A percentile compares a stretch with the other conserved stretches of the same genome.
phyloP scores from a whole-genome alignment of 2,329 filamentous ascomycete genomes.

The Beauveria sp. region DNA sequence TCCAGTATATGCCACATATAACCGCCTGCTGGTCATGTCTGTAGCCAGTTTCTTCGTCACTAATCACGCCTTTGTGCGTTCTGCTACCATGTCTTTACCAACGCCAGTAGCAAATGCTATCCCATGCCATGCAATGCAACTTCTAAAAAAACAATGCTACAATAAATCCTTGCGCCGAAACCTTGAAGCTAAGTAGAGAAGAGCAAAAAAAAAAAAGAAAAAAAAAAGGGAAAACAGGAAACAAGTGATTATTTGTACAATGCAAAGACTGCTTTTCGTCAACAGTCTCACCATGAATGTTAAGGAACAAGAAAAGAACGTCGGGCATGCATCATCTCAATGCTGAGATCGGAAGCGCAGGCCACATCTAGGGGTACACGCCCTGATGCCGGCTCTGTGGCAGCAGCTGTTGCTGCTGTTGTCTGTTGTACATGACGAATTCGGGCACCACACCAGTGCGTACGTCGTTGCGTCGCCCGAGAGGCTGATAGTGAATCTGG shows the following conservation, averaged over 20 bases:
- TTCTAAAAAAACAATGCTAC: slow-evolving; percentile 8
- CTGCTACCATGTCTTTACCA: slow-evolving; percentile 3
- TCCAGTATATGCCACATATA: not conserved
- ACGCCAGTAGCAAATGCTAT: slow-evolving; percentile 11
- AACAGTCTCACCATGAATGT: not conserved
- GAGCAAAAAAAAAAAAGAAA: not conserved
- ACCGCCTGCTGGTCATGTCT: not conserved
- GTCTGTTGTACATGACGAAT: slow-evolving; percentile 34
- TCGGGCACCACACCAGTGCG: slow-evolving; percentile 66
- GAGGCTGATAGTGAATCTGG: slow-evolving; percentile 76
- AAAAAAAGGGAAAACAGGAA: not conserved
- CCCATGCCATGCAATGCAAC: slow-evolving; percentile 14
- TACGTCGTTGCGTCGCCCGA: slow-evolving; percentile 61
- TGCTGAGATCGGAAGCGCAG: not conserved
- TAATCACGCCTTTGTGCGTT: not conserved
- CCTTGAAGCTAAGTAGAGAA: not conserved
- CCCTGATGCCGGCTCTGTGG: slow-evolving; percentile 12
- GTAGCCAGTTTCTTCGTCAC: not conserved
- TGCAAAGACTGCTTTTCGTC: not conserved
- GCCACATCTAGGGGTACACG: slow-evolving; percentile 6
- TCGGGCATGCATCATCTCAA: not conserved
- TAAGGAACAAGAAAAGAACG: not conserved
- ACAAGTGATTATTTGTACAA: slow-evolving; percentile 4
- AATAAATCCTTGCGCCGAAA: not conserved
- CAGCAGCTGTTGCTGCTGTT: slow-evolving; percentile 16